Evolutionary conservation across 371 early-diverging fungal genomes (phyloP).

Genomic region (Cokeromyces recurvatus): DNA sequence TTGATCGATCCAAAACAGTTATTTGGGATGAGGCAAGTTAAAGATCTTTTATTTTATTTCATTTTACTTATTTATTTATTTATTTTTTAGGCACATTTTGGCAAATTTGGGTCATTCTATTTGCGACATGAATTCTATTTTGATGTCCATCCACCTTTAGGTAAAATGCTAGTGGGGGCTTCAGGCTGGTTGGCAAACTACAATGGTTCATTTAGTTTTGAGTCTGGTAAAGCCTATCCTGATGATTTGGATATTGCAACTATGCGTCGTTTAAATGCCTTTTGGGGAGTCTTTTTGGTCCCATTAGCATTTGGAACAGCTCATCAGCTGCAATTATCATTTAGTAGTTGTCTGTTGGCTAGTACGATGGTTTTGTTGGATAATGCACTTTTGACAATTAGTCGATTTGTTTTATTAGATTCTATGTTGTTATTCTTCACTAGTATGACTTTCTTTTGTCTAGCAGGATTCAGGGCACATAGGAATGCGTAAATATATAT

Average conservation of each 20-base stretch:
- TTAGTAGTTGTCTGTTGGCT: conserved; percentile 60
- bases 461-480: conserved; percentile 64
- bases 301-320: conserved; percentile 93
- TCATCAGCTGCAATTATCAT: conserved; percentile 64
- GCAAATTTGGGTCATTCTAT: conserved; percentile 95
- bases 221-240: conserved; percentile 85
- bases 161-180: conserved; percentile 96
- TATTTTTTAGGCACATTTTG: conserved; percentile 95
- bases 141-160: conserved; percentile 99
- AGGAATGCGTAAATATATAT: conserved; percentile 47
- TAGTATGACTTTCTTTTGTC: conserved; percentile 67
- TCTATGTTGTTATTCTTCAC: conserved; percentile 97
- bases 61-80: conserved; percentile 21
- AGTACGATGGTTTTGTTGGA: conserved; percentile 79
- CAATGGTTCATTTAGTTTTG: conserved; percentile 88
- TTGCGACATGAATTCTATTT: conserved; percentile 91
- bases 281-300: conserved; percentile 90
- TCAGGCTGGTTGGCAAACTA: conserved; percentile 88
- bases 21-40: conserved; percentile 70
- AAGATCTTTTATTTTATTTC: background rate
- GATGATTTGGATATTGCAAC: conserved; percentile 75
- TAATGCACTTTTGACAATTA: conserved; percentile 83
- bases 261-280: conserved; percentile 90
- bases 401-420: conserved; percentile 97
- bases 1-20: conserved; percentile 68